Conservation (phyloP, 2,329 filamentous ascomycete species). For the Aspergillus aculeatus region DNA sequence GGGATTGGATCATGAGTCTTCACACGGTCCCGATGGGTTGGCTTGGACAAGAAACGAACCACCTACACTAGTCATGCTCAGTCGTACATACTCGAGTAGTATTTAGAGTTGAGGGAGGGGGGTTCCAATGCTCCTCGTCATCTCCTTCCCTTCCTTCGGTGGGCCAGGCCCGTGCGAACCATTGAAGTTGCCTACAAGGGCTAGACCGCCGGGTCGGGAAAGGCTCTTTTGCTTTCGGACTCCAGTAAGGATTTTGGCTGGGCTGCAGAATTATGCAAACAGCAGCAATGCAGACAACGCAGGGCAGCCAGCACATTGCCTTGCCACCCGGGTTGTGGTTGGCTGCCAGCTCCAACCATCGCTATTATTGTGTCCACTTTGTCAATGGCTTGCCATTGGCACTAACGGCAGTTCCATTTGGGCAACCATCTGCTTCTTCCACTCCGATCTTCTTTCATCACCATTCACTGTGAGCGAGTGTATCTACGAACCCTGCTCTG, state of each 20-base stretch:
- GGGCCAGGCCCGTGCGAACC: constrained; percentile 5
- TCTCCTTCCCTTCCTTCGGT: neutral
- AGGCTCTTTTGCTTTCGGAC: neutral
- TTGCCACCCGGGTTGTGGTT: neutral
- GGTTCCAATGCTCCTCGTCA: neutral
- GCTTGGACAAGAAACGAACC: neutral
- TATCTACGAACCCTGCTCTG: too few species aligned
- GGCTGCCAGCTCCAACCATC: neutral
- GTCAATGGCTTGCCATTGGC: too few species aligned
- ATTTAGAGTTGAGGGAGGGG: neutral
- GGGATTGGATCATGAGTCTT: neutral
- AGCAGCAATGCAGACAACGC: neutral
- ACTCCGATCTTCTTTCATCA: too few species aligned
- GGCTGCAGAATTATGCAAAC: neutral
- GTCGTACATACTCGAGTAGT: neutral
- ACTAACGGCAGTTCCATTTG: too few species aligned
- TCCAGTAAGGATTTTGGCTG: neutral
- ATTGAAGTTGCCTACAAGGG: neutral
- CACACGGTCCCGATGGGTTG: neutral
- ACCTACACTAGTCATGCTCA: too few species aligned
- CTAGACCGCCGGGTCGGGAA: neutral
- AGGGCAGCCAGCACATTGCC: neutral
- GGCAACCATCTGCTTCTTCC: too few species aligned
- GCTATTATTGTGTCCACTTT: too few species aligned
- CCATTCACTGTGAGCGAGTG: too few species aligned